Evolutionary conservation across 116 monocot genomes (phyloP), one percentile per base, ranked within the genome.

Genomic region (Iris pallida): DNA sequence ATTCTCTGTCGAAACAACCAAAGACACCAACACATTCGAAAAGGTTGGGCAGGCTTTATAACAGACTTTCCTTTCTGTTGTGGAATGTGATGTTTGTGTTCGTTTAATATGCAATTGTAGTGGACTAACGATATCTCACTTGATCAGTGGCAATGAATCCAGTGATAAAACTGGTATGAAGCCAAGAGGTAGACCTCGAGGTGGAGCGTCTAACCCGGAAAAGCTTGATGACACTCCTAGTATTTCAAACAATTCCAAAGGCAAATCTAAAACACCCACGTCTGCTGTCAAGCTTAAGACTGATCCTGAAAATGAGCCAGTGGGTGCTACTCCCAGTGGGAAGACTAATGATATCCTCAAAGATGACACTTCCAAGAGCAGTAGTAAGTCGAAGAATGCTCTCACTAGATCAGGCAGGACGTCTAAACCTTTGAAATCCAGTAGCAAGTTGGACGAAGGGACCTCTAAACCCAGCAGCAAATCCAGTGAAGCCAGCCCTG

Each of bases 111-210:
- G 61, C 19, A 30, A 64, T 11, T 18, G 17, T 45, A 18, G 2
- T 47, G 2, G 8, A 47, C 19, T 64, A 61, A 61, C 19, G 30
- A 10, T 64, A 47, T 19, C 45, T 64, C 0, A 18, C 17, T 47
- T 64, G 7, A 15, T 40, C 55, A 60, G 59, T 42, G 63, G 57
- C 17, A 68, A 4, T 47, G 61, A 55, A 14, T 64, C 63, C 18
- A 49, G 68, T 16, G 7, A 12, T 56, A 63, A 44, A 42, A 16
- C 41, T 41, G 62, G 53, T 69, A 15, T 52, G 18, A 79, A 52
- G 14, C 61, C 61, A 14, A 71, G 56, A 61, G 66, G 75, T 20
- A 66, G 80, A 67, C 47, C 75, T 13, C 61, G 64, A 69, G 48
- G 51, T 45, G 47, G 47, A 47, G 14, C 46, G 16, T 47, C 64